Base-by-base conservation (phyloP, 140 eudicot genomes). In the Erigeron philadelphicus region DNA sequence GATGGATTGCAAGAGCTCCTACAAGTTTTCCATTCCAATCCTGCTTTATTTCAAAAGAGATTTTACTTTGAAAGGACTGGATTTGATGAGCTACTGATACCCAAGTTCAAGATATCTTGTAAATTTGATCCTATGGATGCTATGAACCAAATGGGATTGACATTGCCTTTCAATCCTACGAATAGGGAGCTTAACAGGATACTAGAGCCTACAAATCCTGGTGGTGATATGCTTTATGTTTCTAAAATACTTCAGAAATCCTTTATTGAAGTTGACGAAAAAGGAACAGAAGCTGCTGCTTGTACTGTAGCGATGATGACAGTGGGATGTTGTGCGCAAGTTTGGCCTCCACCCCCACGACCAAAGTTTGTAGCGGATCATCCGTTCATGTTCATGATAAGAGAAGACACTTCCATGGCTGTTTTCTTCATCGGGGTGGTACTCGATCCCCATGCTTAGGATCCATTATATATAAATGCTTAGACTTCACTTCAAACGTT, bases 351-450 rank as follows among this genome's bases (percentile, higher is more conserved):
- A 21, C 25, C 38, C 3, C 38, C 38, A 31, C 38, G 5, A 4
- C 5, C 38, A 31, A 31, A 5, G 38, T 56, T 8, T 21, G 25
- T 21, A 1, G 25, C 25, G 25, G 45, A 59, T 1, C 45, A 31
- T 31, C 46, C 65, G 21, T 60, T 60, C 65, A 59, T 59, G 65
- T 59, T 59, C 18, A 59, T 59, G 45, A 59, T 59, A 11, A 59
- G 65, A 11, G 65, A 59, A 59, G 65, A 59, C 44, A 31, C 65
- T 60, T 59, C 18, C 6, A 8, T 5, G 12, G 46, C 17, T 35
- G 65, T 7, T 52, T 15, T 52, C 23, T 52, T 52, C 23, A 7
- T 52, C 58, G 58, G 58, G 6, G 19, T 38, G 12, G 46, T 60
- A 3, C 65, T 59, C 11, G 1, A 59, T 35, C 44, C 64, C 41